Conservation (phyloP, 768 basidiomycete species). For the Tephrocybe sp. region DNA sequence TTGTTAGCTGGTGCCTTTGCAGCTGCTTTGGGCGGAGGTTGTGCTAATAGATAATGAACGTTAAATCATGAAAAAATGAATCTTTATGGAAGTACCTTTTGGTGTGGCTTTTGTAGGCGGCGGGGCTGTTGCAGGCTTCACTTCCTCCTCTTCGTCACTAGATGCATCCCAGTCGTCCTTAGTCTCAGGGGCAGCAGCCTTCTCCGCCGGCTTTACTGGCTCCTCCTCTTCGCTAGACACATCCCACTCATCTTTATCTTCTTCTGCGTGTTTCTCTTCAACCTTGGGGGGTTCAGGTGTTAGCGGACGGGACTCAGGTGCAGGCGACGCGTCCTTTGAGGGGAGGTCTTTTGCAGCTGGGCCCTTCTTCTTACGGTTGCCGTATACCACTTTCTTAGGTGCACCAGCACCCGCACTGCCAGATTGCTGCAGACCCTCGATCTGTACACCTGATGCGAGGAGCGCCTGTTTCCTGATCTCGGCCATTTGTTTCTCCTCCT, state of each 20-base stretch:
- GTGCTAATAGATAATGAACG: conserved; percentile 3
- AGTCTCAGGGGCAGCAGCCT: conserved; percentile 12
- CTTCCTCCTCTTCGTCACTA: conserved; percentile 57
- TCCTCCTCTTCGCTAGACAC: conserved; percentile 19
- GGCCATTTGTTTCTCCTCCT: conserved; percentile 87
- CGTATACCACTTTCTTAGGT: conserved; percentile 80
- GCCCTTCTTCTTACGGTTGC: conserved; percentile 79
- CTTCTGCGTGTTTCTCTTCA: conserved; percentile 24
- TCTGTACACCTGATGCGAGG: conserved; percentile 83
- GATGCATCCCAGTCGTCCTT: conserved; percentile 62
- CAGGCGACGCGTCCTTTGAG: conserved; percentile 54
- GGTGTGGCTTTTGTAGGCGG: conserved; percentile 4
- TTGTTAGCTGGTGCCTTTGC: conserved; percentile 20
- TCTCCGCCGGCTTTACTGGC: conserved; percentile 31
- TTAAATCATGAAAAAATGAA: neutral
- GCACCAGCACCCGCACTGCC: conserved; percentile 37
- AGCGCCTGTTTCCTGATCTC: conserved; percentile 91
- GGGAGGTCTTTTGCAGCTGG: conserved; percentile 42
- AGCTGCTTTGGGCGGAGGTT: conserved; percentile 20
- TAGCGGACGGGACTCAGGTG: conserved; percentile 53
- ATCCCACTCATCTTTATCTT: conserved; percentile 42
- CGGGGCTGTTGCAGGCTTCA: conserved; percentile 19
- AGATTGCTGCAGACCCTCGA: conserved; percentile 81
- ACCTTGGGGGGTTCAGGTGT: conserved; percentile 39
- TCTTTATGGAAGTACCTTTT: conserved; percentile 8